phyloP scores from a whole-genome alignment of 2,329 filamentous ascomycete species.

The Fusarium drepaniforme region DNA sequence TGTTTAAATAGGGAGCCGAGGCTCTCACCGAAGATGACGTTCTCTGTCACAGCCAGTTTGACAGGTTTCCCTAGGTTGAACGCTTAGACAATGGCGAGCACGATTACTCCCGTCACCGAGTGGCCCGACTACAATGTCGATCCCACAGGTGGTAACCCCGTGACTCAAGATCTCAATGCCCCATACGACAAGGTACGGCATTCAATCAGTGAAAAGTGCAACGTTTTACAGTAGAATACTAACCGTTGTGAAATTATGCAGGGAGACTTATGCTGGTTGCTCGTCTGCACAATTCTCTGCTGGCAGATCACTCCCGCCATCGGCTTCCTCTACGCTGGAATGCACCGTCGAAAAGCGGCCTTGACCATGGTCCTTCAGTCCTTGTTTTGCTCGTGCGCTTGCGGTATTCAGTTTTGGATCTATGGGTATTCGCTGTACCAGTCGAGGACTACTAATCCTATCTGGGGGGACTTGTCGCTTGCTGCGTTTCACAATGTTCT shows the following conservation, averaged over 20 bases:
- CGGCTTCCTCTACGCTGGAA: constrained; percentile 54
- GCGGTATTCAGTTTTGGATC: constrained; percentile 61
- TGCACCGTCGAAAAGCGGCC: constrained; percentile 53
- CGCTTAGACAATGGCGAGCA: constrained; percentile 13
- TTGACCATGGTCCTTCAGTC: constrained; percentile 62
- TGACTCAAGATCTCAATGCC: constrained; percentile 58
- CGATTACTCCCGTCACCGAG: constrained; percentile 47
- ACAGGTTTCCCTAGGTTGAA: not conserved
- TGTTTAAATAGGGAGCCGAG: constrained; percentile 16
- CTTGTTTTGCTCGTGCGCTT: constrained; percentile 59
- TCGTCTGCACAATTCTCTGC: constrained; percentile 52
- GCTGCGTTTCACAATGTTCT: constrained; percentile 52
- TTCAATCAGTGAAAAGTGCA: not conserved
- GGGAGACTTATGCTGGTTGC: constrained; percentile 59
- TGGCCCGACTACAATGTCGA: constrained; percentile 57
- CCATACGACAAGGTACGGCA: constrained; percentile 55
- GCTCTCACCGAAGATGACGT: not conserved
- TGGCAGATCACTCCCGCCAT: constrained; percentile 56
- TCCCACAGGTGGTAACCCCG: constrained; percentile 57
- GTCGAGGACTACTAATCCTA: constrained; percentile 50
- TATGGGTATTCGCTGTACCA: constrained; percentile 60
- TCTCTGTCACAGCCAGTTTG: not conserved
- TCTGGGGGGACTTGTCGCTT: constrained; percentile 51
- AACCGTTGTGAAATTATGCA: constrained; percentile 13
- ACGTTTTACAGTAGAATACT: not conserved